These are phyloP conservation scores for Naganishia kalamii DNA, from an alignment of 768 basidiomycete species.

Conservation along the genomic window DNA sequence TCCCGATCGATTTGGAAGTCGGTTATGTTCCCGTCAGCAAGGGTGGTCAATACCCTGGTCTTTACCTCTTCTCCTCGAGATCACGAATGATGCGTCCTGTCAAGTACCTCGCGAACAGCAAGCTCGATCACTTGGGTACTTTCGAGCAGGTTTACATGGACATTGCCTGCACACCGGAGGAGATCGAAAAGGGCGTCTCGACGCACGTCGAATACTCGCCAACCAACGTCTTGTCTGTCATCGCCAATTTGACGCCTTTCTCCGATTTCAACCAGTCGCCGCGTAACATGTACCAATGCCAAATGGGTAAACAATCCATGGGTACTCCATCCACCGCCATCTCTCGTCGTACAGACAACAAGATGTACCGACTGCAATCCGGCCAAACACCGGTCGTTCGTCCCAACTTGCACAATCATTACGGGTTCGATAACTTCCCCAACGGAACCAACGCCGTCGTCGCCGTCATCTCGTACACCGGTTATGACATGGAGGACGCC, in stretches of 20 bases:
- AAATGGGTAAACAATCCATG: conserved; percentile 99
- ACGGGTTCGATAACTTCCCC: conserved; percentile 97
- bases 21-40: conserved; percentile 80
- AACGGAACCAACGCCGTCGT: conserved; percentile 97
- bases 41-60: conserved; percentile 93
- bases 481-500: conserved; percentile 99
- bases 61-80: conserved; percentile 80
- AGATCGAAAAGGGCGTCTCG: conserved; percentile 66
- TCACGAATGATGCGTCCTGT: conserved; percentile 98
- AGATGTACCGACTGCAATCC: conserved; percentile 89
- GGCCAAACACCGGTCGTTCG: conserved; percentile 94
- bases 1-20: conserved; percentile 91
- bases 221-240: conserved; percentile 90
- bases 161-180: conserved; percentile 81
- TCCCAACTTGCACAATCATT: conserved; percentile 80
- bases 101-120: conserved; percentile 77
- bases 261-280: conserved; percentile 96
- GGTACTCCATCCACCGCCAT: conserved; percentile 92
- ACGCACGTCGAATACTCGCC: conserved; percentile 91
- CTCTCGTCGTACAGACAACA: conserved; percentile 91
- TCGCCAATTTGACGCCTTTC: conserved; percentile 96
- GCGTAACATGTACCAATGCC: conserved; percentile 71
- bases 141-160: conserved; percentile 99
- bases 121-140: conserved; percentile 81
- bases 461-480: conserved; percentile 99